phyloP scores from a whole-genome alignment of 2,329 filamentous ascomycete genomes.

The Epichloe typhina region DNA sequence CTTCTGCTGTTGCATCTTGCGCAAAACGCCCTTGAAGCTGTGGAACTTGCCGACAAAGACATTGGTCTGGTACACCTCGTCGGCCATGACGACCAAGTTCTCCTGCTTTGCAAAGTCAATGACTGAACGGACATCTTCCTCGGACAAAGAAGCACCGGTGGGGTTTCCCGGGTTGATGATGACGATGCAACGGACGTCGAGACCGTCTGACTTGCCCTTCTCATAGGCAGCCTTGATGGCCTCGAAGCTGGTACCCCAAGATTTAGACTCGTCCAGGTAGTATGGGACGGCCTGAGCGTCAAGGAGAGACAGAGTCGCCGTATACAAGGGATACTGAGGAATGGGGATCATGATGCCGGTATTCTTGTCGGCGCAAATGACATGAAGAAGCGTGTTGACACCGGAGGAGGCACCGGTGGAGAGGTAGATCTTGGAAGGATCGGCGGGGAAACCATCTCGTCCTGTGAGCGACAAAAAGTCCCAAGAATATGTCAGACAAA shows the following conservation, averaged over 20 bases:
- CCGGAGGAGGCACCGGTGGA: slow-evolving; percentile 85
- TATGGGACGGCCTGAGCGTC: slow-evolving; percentile 85
- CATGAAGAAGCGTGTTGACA: slow-evolving; percentile 83
- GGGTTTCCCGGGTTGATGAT: slow-evolving; percentile 99
- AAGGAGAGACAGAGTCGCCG: slow-evolving; percentile 75
- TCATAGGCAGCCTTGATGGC: slow-evolving; percentile 61
- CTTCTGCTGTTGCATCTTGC: slow-evolving; percentile 62
- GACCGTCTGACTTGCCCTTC: slow-evolving; percentile 62
- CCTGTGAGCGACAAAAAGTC: slow-evolving; percentile 26
- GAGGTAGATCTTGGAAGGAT: slow-evolving; percentile 74
- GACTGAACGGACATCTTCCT: slow-evolving; percentile 70
- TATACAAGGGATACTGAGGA: slow-evolving; percentile 96
- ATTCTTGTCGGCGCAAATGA: slow-evolving; percentile 66
- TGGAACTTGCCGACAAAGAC: slow-evolving; percentile 90
- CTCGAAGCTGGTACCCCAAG: slow-evolving; percentile 80
- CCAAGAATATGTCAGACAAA: background rate
- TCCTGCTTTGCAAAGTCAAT: slow-evolving; percentile 76
- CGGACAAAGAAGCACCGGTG: slow-evolving; percentile 73
- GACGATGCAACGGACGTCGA: slow-evolving; percentile 82
- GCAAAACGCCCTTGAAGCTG: slow-evolving; percentile 85
- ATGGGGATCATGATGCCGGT: slow-evolving; percentile 88
- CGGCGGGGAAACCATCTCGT: slow-evolving; percentile 78
- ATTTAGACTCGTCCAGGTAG: slow-evolving; percentile 73
- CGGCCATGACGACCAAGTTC: slow-evolving; percentile 79
- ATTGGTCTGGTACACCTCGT: slow-evolving; percentile 99